These are phyloP conservation scores for Arctostaphylos glauca DNA, from an alignment of 148 eudicot genomes.

Conservation along the genomic window DNA sequence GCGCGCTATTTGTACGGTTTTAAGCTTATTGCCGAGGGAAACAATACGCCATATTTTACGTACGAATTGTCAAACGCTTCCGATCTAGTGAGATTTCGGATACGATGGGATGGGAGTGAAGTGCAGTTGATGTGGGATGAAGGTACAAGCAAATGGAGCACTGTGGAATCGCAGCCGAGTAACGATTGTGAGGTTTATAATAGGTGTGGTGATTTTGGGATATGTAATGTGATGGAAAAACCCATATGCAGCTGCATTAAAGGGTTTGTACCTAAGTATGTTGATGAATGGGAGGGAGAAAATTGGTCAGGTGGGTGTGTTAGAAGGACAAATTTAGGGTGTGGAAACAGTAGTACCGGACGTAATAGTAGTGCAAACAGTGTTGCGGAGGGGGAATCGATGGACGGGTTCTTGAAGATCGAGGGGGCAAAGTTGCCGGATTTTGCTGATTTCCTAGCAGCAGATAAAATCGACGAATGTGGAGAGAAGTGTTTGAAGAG, in stretches of 20 bases:
- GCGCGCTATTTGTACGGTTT: conserved; percentile 44
- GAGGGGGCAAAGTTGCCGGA: conserved; percentile 55
- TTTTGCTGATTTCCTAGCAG: conserved; percentile 32
- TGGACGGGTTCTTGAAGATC: conserved; percentile 40
- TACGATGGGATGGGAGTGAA: conserved; percentile 31
- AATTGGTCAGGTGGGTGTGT: conserved; percentile 56
- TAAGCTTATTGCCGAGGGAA: conserved; percentile 26
- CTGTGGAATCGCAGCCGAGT: conserved; percentile 29
- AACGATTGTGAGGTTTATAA: conserved; percentile 33
- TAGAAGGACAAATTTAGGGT: conserved; percentile 34
- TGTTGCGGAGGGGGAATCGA: conserved; percentile 6
- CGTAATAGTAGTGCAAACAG: conserved; percentile 17
- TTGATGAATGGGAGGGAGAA: conserved; percentile 33
- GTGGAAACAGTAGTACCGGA: conserved; percentile 26
- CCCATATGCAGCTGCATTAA: conserved; percentile 37
- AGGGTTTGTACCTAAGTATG: conserved; percentile 42
- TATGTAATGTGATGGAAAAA: conserved; percentile 17
- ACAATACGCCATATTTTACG: conserved; percentile 33
- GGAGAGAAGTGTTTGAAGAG: conserved; percentile 34
- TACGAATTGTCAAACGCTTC: conserved; percentile 28
- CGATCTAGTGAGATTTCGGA: conserved; percentile 22
- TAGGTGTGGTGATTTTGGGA: conserved; percentile 38
- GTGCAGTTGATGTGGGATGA: conserved; percentile 19
- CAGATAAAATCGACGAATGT: conserved; percentile 23
- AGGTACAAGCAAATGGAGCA: conserved; percentile 21